Evolutionary conservation across 495 filamentous ascomycete species (phyloP).

Genomic region (Corynascus novoguineensis): DNA sequence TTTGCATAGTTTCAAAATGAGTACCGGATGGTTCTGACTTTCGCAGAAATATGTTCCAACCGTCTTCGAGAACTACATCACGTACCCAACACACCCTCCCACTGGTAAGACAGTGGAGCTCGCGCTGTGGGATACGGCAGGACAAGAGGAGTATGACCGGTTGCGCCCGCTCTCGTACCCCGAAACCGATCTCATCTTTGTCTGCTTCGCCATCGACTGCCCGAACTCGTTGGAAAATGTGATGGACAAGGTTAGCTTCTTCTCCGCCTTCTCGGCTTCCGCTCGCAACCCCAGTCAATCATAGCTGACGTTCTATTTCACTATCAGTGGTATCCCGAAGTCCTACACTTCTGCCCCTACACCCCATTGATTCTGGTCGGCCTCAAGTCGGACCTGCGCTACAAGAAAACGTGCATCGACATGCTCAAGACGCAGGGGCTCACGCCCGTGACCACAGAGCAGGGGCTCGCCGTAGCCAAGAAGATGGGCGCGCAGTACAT

Average conservation of each 20-base stretch:
- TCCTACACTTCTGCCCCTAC: constrained; percentile 96
- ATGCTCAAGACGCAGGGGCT: constrained; percentile 96
- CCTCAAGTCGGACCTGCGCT: constrained; percentile 91
- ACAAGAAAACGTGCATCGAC: constrained; percentile 92
- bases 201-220: constrained; percentile 99
- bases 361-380: constrained; percentile 93
- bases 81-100: constrained; percentile 78
- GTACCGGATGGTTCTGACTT: neutral
- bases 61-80: constrained; percentile 99
- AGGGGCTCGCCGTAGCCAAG: constrained; percentile 77
- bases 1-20: neutral
- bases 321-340: constrained; percentile 93
- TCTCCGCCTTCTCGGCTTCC: neutral
- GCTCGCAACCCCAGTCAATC: too few species aligned
- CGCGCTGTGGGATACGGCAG: constrained; percentile 96
- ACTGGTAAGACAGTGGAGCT: constrained; percentile 92
- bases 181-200: constrained; percentile 94
- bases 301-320: neutral
- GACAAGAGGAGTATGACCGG: constrained; percentile 97
- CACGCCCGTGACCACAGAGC: constrained; percentile 85
- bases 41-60: constrained; percentile 97
- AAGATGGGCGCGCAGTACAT: constrained; percentile 94
- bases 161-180: constrained; percentile 93
- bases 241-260: constrained; percentile 78
- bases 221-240: constrained; percentile 97